Conservation (phyloP, 78 protist genomes). For the slime mould (Dictyostelium discoideum) region DNA sequence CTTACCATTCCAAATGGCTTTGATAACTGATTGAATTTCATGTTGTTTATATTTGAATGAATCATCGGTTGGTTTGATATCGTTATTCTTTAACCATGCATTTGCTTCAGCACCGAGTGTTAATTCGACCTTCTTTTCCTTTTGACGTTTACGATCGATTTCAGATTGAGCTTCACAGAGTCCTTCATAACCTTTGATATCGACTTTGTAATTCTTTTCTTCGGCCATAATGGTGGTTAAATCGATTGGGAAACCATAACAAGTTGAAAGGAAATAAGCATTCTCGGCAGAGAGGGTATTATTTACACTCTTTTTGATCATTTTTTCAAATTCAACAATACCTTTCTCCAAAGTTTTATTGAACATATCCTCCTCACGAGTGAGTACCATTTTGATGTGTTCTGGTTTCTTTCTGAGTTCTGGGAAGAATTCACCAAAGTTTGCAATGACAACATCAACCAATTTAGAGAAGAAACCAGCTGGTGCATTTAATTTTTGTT, state of each 20-base stretch:
- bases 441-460: constrained; percentile 85
- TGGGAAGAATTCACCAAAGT: constrained; percentile 91
- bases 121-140: constrained; percentile 48
- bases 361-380: constrained; percentile 94
- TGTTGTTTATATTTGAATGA: constrained; percentile 81
- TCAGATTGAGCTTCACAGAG: constrained; percentile 61
- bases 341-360: constrained; percentile 75
- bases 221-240: constrained; percentile 96
- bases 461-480: constrained; percentile 92
- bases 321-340: constrained; percentile 85
- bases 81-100: constrained; percentile 21
- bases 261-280: constrained; percentile 89
- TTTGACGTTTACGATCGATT: constrained; percentile 69
- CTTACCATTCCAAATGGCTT: constrained; percentile 86
- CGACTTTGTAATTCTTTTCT: constrained; percentile 92
- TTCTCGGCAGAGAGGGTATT: constrained; percentile 75
- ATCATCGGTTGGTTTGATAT: constrained; percentile 91
- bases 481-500: constrained; percentile 90
- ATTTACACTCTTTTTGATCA: constrained; percentile 27
- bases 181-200: constrained; percentile 79
- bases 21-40: constrained; percentile 65
- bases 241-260: constrained; percentile 98
- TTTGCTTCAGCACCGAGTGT: constrained; percentile 59
- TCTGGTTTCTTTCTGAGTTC: constrained; percentile 82
- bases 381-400: constrained; percentile 54